These are phyloP conservation scores for Hordeum pubiflorum DNA, from an alignment of 202 grass and related monocot species.

Conservation along the genomic window DNA sequence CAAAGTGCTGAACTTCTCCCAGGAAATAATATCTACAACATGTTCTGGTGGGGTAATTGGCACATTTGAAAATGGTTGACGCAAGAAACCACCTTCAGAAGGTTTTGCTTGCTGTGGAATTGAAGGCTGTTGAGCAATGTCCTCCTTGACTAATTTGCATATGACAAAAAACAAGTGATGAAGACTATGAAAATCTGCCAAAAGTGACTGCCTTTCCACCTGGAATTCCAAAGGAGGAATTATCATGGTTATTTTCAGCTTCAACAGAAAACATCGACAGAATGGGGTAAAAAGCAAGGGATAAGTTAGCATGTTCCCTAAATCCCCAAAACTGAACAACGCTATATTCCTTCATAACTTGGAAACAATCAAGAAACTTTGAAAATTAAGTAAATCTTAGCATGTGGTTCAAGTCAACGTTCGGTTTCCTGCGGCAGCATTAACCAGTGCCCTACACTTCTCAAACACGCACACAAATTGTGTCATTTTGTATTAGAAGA, in stretches of 20 bases:
- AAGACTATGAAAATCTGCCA: slow-evolving; percentile 61
- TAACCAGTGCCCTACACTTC: neutral
- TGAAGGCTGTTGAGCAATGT: slow-evolving; percentile 48
- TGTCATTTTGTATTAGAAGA: neutral
- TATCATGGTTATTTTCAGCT: slow-evolving; percentile 13
- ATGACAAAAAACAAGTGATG: slow-evolving; percentile 81
- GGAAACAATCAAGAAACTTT: neutral
- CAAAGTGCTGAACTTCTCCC: slow-evolving; percentile 76
- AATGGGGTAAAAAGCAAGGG: neutral
- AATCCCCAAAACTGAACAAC: slow-evolving; percentile 16
- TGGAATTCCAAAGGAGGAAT: slow-evolving; percentile 36
- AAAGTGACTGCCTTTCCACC: slow-evolving; percentile 49
- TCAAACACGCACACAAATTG: neutral
- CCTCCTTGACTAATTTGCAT: slow-evolving; percentile 85
- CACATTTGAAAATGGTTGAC: slow-evolving; percentile 42
- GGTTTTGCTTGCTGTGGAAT: slow-evolving; percentile 32
- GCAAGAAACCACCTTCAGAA: slow-evolving; percentile 74
- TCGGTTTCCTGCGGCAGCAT: neutral
- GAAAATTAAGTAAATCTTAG: slow-evolving; percentile 17
- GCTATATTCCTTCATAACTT: slow-evolving; percentile 16
- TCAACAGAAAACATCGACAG: neutral
- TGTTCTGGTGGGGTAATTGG: slow-evolving; percentile 31
- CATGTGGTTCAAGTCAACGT: neutral
- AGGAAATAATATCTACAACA: slow-evolving; percentile 56
- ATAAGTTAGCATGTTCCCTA: neutral